A percentile compares a stretch with the other conserved stretches of the same genome.
phyloP scores from a whole-genome alignment of 805 yeast genomes.

The Saccharomyces kudriavzevii region DNA sequence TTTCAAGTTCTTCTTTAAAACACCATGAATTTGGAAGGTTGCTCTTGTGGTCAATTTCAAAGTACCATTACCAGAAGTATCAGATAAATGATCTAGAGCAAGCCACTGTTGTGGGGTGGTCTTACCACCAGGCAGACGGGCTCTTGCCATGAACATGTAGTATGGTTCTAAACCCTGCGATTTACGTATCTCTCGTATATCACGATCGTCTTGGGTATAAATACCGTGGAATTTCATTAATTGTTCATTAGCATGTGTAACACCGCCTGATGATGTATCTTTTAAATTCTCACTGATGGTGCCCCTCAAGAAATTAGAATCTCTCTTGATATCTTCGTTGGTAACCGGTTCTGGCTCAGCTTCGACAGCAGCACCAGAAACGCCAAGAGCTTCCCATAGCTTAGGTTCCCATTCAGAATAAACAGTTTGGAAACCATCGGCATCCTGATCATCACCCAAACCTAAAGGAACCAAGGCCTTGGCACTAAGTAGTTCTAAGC shows the following conservation, averaged over 20 bases:
- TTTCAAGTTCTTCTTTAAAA: slow-evolving; percentile 80
- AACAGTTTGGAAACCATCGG: slow-evolving; percentile 92
- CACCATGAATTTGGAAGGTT: slow-evolving; percentile 92
- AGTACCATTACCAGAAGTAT: slow-evolving; percentile 83
- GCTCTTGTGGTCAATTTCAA: slow-evolving; percentile 94
- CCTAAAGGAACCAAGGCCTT: slow-evolving; percentile 67
- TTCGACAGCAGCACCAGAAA: slow-evolving; percentile 67
- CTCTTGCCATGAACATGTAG: slow-evolving; percentile 93
- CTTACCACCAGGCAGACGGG: slow-evolving; percentile 87
- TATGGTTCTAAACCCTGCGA: slow-evolving; percentile 91
- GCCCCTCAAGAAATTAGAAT: slow-evolving; percentile 83
- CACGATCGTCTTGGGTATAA: slow-evolving; percentile 98
- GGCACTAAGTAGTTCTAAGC: slow-evolving; percentile 65
- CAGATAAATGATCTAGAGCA: slow-evolving; percentile 71
- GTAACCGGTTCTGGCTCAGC: slow-evolving; percentile 91
- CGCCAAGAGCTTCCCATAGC: slow-evolving; percentile 85
- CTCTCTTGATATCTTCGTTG: slow-evolving; percentile 89
- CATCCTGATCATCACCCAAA: slow-evolving; percentile 94
- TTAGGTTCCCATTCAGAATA: slow-evolving; percentile 77
- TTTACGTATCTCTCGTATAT: slow-evolving; percentile 85
- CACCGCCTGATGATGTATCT: slow-evolving; percentile 84
- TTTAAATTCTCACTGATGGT: slow-evolving; percentile 79
- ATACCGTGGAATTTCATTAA: slow-evolving; percentile 96
- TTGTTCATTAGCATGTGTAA: slow-evolving; percentile 85
- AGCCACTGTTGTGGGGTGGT: slow-evolving; percentile 88